Base-by-base conservation (phyloP, 306 rosid species). In the Lagenaria siceraria region DNA sequence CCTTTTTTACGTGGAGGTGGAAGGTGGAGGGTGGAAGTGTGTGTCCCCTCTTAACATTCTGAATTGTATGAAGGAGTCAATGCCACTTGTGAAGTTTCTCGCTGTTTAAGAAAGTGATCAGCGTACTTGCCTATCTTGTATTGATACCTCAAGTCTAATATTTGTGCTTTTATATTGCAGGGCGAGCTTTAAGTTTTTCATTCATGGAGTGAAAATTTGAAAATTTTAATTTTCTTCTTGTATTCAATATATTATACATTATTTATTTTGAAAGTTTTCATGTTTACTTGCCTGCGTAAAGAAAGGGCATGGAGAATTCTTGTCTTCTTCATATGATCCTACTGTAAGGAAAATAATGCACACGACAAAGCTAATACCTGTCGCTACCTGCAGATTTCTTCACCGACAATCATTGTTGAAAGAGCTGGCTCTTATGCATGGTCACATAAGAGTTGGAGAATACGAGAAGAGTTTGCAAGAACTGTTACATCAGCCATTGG, bases 391-490 rank as follows among this genome's bases (percentile, higher is more conserved):
- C 87, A 95, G 99, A 92, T 96, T 78, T 96, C 98, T 73, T 96
- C 99, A 68, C 98, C 99, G 12, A 92, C 99, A 38, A 91, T 96
- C 85, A 91, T 92, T 75, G 99, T 96, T 79, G 99, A 96, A 86
- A 81, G 99, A 86, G 97, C 99, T 13, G 99, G 99, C 71, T 87
- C 97, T 75, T 92, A 83, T 86, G 99, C 98, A 52, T 96, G 99
- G 99, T 76, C 84, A 19, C 91, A 92, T 88, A 96, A 79, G 87
- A 92, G 97, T 85, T 92, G 99, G 99, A 92, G 99, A 86, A 91
- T 92, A 55, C 87, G 99, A 74, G 98, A 96, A 83, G 99, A 96
- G 85, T 96, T 96, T 82, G 92, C 88, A 3, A 93, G 99, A 59
- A 96, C 99, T 6, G 97, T 96, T 83, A 96, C 99, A 7, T 88